Conservation (phyloP, 225 moss, liverwort and hornwort species). For the Sphagnum contortum region DNA sequence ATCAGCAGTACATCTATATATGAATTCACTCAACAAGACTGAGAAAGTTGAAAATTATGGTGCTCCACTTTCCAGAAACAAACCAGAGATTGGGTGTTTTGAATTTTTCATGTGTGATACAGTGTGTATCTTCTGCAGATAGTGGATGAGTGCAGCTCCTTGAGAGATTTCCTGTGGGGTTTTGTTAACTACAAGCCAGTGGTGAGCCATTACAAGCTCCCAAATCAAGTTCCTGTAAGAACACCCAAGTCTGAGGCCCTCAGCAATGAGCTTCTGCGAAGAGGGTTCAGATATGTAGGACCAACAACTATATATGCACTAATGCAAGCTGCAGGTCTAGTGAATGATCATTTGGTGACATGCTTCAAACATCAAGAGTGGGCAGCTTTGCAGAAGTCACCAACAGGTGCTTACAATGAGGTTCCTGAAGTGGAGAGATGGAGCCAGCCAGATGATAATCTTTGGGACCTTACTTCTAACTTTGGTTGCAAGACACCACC, state of each 20-base stretch:
- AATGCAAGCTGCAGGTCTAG: slow-evolving; percentile 86
- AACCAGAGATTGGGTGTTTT: too few relatives aligned
- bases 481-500: too few relatives aligned
- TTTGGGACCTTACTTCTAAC: too few relatives aligned
- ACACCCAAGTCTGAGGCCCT: slow-evolving; percentile 72
- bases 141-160: slow-evolving; percentile 63
- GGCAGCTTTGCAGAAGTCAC: slow-evolving; percentile 8
- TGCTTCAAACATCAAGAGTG: slow-evolving; percentile 65
- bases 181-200: slow-evolving; percentile 80
- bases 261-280: slow-evolving; percentile 75
- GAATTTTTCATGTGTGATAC: too few relatives aligned
- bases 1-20: too few relatives aligned
- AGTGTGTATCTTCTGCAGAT: slow-evolving; percentile 31
- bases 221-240: slow-evolving; percentile 80
- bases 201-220: slow-evolving; percentile 53
- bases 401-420: too few relatives aligned
- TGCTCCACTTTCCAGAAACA: too few relatives aligned
- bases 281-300: slow-evolving; percentile 82
- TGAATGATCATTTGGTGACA: slow-evolving; percentile 69
- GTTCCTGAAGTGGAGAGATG: too few relatives aligned
- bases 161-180: slow-evolving; percentile 74
- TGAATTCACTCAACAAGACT: too few relatives aligned
- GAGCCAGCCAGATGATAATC: too few relatives aligned
- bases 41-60: too few relatives aligned
- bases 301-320: slow-evolving; percentile 82